A percentile compares a stretch with the other conserved stretches of the same genome.
Evolutionary conservation across 768 basidiomycete species (phyloP).

Genomic region (Podaxis sp.): DNA sequence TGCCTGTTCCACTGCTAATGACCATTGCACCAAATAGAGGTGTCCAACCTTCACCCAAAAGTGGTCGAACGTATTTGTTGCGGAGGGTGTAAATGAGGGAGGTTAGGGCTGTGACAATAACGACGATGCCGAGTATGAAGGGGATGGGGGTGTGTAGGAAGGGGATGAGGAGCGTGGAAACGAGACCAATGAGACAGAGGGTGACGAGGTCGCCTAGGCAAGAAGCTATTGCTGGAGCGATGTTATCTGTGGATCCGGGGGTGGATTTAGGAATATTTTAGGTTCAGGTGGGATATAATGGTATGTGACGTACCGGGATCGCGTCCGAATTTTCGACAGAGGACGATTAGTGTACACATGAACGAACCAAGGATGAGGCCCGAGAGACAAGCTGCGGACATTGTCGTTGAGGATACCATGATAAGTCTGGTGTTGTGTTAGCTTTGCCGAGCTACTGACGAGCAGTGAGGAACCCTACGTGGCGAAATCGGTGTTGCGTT

Average conservation of each 20-base stretch:
- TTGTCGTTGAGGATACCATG: conserved; percentile 74
- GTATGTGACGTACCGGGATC: conserved; percentile 71
- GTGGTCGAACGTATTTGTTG: conserved; percentile 67
- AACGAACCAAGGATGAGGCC: conserved; percentile 85
- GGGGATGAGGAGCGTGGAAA: conserved; percentile 70
- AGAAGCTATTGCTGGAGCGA: conserved; percentile 90
- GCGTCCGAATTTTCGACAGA: conserved; percentile 70
- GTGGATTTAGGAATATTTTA: not conserved
- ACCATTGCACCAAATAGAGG: conserved; percentile 90
- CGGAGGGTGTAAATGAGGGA: conserved; percentile 57
- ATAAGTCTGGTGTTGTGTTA: conserved; percentile 49
- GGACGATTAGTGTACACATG: conserved; percentile 82
- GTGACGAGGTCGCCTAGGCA: conserved; percentile 93
- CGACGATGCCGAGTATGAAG: conserved; percentile 48
- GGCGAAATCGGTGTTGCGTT: conserved; percentile 32
- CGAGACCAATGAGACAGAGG: conserved; percentile 72
- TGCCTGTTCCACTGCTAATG: conserved; percentile 84
- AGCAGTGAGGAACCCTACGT: conserved; percentile 27
- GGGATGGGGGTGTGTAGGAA: conserved; percentile 67
- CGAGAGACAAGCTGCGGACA: conserved; percentile 79
- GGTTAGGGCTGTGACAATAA: conserved; percentile 42
- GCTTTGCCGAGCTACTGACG: not conserved
- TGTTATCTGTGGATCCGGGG: conserved; percentile 69
- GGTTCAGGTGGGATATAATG: not conserved
- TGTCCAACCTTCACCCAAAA: conserved; percentile 84